Evolutionary conservation across 2,329 filamentous ascomycete species (phyloP), one percentile per base, ranked within the genome.

Genomic region (Colletotrichum costaricense): DNA sequence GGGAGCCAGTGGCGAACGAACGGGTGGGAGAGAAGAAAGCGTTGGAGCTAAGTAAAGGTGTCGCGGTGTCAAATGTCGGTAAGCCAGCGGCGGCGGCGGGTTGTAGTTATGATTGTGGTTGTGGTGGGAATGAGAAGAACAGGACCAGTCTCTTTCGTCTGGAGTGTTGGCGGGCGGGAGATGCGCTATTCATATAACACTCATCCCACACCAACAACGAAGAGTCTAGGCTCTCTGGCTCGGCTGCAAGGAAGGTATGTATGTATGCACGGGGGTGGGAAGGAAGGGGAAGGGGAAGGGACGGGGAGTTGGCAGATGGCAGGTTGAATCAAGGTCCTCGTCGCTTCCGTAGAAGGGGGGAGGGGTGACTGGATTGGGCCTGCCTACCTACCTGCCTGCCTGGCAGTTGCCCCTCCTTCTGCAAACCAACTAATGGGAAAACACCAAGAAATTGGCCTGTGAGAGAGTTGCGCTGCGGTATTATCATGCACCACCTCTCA

Each of bases 171-270:
- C 42, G 67, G 60, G 60, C 67, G 67, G 67, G 67, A 66, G 60
- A 69, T 65, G 52, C 52, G 54, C 67, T 59, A 66, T 69, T 54
- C 62, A 69, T 66, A 69, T 59, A 69, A 65, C 65, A 65, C 22
- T 69, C 42, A 42, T 49, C 42, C 26, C 46, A 69, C n/a, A 56
- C 33, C 38, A 49, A n/a, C 19, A 19, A 49, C 19, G 7, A 49
- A n/a, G 19, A 49, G 42, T 49, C 42, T 49, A 49, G 42, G 42
- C 42, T n/a, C 19, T 49, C 19, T 49, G 42, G 42, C 19, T n/a
- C 42, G 42, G 42, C 19, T 49, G 42, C 42, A 49, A 49, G 16
- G 42, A 19, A 46, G 42, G 42, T n/a, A 46, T 5, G 26, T n/a
- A 46, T 4, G 26, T 5, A 26, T 46, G 42, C 16, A 49, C 42